Evolutionary conservation across 306 rosid genomes (phyloP).

Genomic region (Pyrus pyrifolia): DNA sequence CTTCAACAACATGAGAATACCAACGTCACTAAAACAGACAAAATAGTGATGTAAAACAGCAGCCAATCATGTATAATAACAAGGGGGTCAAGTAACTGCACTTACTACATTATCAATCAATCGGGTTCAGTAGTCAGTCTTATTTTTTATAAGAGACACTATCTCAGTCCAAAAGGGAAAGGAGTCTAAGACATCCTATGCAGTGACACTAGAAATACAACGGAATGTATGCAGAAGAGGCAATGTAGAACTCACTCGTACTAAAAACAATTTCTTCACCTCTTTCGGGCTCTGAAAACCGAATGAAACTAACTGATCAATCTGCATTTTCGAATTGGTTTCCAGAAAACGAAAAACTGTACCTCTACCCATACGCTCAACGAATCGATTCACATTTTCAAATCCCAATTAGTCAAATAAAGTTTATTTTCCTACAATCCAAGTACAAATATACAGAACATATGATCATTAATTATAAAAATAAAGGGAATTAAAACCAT

Average conservation of each 20-base stretch:
- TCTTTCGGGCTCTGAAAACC: not conserved
- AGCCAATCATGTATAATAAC: not conserved
- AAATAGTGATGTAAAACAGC: not conserved
- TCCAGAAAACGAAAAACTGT: not conserved
- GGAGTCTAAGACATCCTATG: not conserved
- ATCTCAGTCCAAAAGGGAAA: not conserved
- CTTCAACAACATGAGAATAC: slow-evolving; percentile 4
- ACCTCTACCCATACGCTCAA: not conserved
- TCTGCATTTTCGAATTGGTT: not conserved
- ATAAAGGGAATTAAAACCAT: not conserved
- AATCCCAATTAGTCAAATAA: not conserved
- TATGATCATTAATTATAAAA: not conserved
- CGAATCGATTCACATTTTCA: not conserved
- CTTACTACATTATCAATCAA: not conserved
- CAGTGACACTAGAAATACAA: not conserved
- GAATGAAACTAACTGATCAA: not conserved
- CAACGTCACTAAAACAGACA: not conserved
- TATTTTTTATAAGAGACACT: not conserved
- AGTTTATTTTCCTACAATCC: not conserved
- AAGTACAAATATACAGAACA: not conserved
- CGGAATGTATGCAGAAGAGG: not conserved
- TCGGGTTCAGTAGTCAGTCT: not conserved
- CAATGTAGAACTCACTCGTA: not conserved
- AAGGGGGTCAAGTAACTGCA: not conserved
- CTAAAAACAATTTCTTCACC: not conserved